A percentile compares a stretch with the other conserved stretches of the same genome.
phyloP scores from a whole-genome alignment of 768 basidiomycete species.

The Boletus subcaerulescens region DNA sequence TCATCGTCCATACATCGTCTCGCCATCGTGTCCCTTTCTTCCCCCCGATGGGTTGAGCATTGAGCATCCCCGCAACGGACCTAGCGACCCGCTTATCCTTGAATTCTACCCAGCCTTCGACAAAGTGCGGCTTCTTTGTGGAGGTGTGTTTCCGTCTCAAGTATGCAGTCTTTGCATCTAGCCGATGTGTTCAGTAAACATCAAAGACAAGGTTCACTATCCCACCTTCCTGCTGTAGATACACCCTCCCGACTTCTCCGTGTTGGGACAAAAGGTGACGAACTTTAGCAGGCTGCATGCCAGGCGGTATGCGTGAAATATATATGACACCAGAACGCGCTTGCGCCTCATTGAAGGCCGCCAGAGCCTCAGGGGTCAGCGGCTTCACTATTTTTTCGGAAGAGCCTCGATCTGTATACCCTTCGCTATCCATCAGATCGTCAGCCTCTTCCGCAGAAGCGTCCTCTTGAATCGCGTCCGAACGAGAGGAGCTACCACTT shows the following conservation, averaged over 20 bases:
- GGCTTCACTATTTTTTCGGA: conserved; percentile 61
- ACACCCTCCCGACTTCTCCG: conserved; percentile 90
- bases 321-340: conserved; percentile 85
- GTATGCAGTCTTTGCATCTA: conserved; percentile 88
- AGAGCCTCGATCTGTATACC: conserved; percentile 48
- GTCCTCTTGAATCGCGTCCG: conserved; percentile 22
- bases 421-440: conserved; percentile 49
- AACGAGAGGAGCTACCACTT: neutral
- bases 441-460: conserved; percentile 27
- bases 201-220: neutral
- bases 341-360: conserved; percentile 69
- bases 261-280: conserved; percentile 88
- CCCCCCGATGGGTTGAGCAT: conserved; percentile 92
- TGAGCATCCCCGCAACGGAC: conserved; percentile 90
- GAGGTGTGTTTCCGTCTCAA: conserved; percentile 75
- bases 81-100: conserved; percentile 90
- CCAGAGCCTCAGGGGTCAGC: conserved; percentile 70
- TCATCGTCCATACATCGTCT: conserved; percentile 99
- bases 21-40: conserved; percentile 89
- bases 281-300: conserved; percentile 96
- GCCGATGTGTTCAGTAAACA: neutral
- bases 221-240: conserved; percentile 89
- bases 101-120: conserved; percentile 99
- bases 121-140: conserved; percentile 83
- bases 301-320: conserved; percentile 94